Evolutionary conservation across 1,139 yeast genomes (phyloP).

Genomic region (Taiozyma sp.): DNA sequence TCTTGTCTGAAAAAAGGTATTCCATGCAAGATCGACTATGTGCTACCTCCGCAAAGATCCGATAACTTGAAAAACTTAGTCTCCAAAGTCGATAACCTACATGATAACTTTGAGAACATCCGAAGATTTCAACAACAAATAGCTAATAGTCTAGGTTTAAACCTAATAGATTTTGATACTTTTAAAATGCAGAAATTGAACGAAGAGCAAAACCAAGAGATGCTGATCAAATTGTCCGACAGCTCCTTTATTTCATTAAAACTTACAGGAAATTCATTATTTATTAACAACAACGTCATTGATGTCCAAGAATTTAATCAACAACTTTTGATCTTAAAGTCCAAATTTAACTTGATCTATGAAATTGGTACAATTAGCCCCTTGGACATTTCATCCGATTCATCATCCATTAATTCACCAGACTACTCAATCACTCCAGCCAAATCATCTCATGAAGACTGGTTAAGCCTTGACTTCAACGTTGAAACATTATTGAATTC

Average conservation of each 20-base stretch:
- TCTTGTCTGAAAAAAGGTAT: slow-evolving; percentile 49
- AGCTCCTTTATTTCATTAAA: slow-evolving; percentile 19
- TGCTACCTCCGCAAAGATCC: slow-evolving; percentile 32
- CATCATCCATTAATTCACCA: slow-evolving; percentile 10
- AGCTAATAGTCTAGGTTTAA: slow-evolving; percentile 10
- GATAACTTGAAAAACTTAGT: slow-evolving; percentile 22
- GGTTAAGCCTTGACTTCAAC: slow-evolving; percentile 16
- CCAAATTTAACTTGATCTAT: neutral
- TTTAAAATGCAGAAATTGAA: slow-evolving; percentile 9
- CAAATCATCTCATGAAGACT: neutral
- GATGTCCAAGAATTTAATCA: slow-evolving; percentile 6
- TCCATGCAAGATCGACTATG: slow-evolving; percentile 48
- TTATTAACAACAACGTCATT: slow-evolving; percentile 14
- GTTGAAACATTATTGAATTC: slow-evolving; percentile 11
- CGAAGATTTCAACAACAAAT: slow-evolving; percentile 11
- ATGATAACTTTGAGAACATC: slow-evolving; percentile 9
- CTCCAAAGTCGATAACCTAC: slow-evolving; percentile 16
- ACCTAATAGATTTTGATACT: slow-evolving; percentile 14
- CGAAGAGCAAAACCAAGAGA: slow-evolving; percentile 9
- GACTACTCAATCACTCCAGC: neutral
- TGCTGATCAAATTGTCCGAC: slow-evolving; percentile 18
- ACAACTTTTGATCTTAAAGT: neutral
- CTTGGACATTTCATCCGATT: neutral
- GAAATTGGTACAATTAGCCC: neutral
- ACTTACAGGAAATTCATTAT: slow-evolving; percentile 6